phyloP scores from a whole-genome alignment of 495 filamentous ascomycete genomes.

The Penicillium pulvis region DNA sequence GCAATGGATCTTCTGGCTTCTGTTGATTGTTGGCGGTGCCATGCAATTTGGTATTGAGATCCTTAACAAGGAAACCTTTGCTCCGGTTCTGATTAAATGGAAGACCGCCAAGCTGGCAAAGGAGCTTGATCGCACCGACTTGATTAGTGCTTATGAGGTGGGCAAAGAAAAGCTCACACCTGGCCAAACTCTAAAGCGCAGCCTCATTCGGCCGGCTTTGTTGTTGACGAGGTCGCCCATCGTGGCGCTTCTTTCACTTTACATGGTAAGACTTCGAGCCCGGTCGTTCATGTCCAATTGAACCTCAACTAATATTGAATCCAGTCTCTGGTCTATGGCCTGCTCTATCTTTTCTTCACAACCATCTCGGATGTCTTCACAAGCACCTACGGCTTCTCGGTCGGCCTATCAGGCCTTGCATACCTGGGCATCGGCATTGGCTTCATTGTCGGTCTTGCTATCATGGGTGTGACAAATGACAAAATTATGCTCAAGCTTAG shows the following conservation, averaged over 20 bases:
- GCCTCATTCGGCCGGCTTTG: conserved; percentile 50
- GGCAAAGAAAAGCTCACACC: not conserved
- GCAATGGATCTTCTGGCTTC: conserved; percentile 65
- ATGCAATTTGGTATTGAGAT: conserved; percentile 45
- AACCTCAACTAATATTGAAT: not conserved
- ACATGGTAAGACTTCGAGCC: conserved; percentile 45
- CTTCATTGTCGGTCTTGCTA: conserved; percentile 48
- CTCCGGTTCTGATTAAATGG: conserved; percentile 50
- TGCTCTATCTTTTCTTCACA: conserved; percentile 69
- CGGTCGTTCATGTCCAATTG: no score
- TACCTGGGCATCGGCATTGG: conserved; percentile 65
- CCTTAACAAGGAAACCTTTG: conserved; percentile 56
- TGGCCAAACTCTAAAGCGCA: conserved; percentile 25
- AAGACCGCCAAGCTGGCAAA: conserved; percentile 45
- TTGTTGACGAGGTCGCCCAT: conserved; percentile 52
- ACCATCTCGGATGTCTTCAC: conserved; percentile 67
- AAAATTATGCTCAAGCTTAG: conserved; percentile 60
- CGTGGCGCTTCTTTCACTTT: conserved; percentile 54
- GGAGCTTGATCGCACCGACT: conserved; percentile 35
- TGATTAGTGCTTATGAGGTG: conserved; percentile 31
- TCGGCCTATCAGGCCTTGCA: conserved; percentile 58
- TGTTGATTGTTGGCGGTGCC: conserved; percentile 50
- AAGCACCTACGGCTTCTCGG: conserved; percentile 54
- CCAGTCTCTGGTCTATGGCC: conserved; percentile 57
- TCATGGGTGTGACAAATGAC: conserved; percentile 56